Evolutionary conservation across 306 rosid species (phyloP).

Genomic region (peach (Prunus persica)): DNA sequence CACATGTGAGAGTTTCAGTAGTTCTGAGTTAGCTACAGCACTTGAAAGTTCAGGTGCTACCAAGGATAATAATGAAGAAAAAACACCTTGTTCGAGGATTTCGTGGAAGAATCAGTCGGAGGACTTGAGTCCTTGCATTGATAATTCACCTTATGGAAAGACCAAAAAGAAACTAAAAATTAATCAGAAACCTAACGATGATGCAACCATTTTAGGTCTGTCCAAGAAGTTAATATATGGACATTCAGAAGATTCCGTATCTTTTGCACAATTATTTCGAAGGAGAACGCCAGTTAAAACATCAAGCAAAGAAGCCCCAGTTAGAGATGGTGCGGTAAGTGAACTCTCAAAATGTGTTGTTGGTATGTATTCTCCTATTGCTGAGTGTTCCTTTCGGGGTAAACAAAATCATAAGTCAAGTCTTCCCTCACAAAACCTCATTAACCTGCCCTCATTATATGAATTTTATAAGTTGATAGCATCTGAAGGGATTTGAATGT

Average conservation of each 20-base stretch:
- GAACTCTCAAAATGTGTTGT: not conserved
- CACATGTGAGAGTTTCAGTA: not conserved
- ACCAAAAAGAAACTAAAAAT: not conserved
- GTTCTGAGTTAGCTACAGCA: not conserved
- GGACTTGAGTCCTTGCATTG: not conserved
- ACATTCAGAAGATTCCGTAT: not conserved
- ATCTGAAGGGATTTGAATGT: not conserved
- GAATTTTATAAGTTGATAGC: too few relatives aligned
- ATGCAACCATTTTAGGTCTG: not conserved
- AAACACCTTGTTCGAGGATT: not conserved
- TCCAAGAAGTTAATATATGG: not conserved
- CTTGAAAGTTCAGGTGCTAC: not conserved
- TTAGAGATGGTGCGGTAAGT: constrained; percentile 4
- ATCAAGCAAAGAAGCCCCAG: not conserved
- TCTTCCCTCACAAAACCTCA: not conserved
- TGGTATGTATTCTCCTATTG: not conserved
- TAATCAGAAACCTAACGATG: not conserved
- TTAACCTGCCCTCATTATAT: not conserved
- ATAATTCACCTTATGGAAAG: not conserved
- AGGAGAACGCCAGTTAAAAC: not conserved
- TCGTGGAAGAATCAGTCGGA: not conserved
- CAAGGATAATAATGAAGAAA: not conserved
- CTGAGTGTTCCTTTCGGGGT: not conserved
- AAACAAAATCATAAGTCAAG: not conserved
- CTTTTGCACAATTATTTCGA: not conserved